Base-by-base conservation (phyloP, 345 rosid genomes). In the Eucalyptus marginata region DNA sequence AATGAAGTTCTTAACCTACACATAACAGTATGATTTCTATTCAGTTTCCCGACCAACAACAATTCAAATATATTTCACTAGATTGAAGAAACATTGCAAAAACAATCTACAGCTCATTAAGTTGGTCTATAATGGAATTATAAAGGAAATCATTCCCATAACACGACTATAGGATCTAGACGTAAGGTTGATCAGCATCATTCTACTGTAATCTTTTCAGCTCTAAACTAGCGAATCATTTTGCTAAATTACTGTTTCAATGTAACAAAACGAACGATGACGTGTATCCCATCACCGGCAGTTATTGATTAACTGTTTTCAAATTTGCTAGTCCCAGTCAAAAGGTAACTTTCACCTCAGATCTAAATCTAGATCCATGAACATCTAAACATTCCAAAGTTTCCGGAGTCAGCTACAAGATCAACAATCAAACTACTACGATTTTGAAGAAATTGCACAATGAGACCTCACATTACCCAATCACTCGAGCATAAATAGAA, bases 271-370 rank as follows among this genome's bases (percentile, higher is more conserved):
- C 1, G 1, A 71, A 71, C 25, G 3, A 33, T 17, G 20, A 33
- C 3, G 1, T 31, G 4, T 10, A 17, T 31, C 24, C 44, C 80
- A 33, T 33, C 80, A 68, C 44, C 0, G 7, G 80, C 43, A 0
- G 13, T 33, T 68, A 68, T 2, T 17, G 24, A 68, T 31, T 68
- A 68, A 68, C 40, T 33, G 43, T 76, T 76, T 71, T 27, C 25
- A 76, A 36, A 20, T 76, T 36, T 76, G 29, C 29, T 76, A 3
- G 84, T 76, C 3, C 2, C 84, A 40, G 47, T 76, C 13, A 13
- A 76, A 76, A 71, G 46, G 81, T 71, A 36, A 2, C 84, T 20
- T 71, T 16, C 3, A 76, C 7, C 43, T 10, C 47, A 76, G 84
- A 40, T 20, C 84, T 40, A 76, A 40, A 76, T 40, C 46, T 76